Evolutionary conservation across 164 flowering plant genomes (phyloP), one percentile per base, ranked within the genome.

Genomic region (Vitis vinifera): DNA sequence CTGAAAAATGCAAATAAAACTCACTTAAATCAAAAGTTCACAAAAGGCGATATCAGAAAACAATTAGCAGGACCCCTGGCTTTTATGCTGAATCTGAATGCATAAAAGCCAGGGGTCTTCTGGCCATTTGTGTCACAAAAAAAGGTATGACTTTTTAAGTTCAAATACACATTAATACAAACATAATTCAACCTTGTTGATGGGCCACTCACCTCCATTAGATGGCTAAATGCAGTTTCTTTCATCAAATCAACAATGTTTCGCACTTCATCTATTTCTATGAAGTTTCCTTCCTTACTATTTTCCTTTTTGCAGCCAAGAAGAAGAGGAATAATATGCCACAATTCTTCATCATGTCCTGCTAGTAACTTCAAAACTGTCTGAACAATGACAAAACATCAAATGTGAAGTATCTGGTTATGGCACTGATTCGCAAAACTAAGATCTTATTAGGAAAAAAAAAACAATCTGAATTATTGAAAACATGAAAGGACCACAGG

Each of bases 161-260:
- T 37, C 44, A 37, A 37, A 17, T 12, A 10, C 23, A 27, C n/a
- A 69, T 23, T 1, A 23, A 23, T 23, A 23, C 27, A 23, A 23
- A 19, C n/a, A 73, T 15, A 4, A 19, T 50, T 55, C 17, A 10
- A 71, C 14, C 77, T 23, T 7, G 57, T n/a, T 55, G 14, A 62
- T 31, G 59, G 27, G 52, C 56, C 2, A n/a, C 68, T 68, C 63
- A 90, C 99, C 93, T 94, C 99, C 97, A 94, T 89, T 71, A 94
- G 76, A 85, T 89, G 99, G 81, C 98, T 92, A 74, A 66, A 92
- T 68, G 93, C 85, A 78, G 85, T 84, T 75, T 92, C 91, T 80
- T 89, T 84, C 76, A 92, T 70, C 68, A 77, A 79, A 64, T 77
- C 73, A 49, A 80, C 17, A 66, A 87, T 69, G 37, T 78, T 70